These are phyloP conservation scores for Colletotrichum karsti DNA, from an alignment of 2,329 filamentous ascomycete genomes.

Conservation along the genomic window DNA sequence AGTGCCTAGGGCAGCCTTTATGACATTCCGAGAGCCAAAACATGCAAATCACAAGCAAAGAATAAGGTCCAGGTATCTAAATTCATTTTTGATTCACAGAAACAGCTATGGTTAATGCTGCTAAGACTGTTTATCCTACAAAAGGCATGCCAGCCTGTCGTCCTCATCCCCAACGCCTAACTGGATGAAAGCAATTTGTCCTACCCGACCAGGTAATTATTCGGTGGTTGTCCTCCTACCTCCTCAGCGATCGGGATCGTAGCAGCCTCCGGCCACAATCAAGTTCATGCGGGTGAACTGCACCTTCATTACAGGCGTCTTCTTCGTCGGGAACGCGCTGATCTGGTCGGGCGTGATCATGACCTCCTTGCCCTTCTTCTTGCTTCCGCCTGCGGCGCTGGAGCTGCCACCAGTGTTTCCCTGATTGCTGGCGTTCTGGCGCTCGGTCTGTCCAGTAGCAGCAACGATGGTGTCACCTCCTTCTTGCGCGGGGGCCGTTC, in stretches of 20 bases:
- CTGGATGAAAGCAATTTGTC: conserved; percentile 20
- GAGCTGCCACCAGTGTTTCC: conserved; percentile 35
- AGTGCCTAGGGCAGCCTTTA: background rate
- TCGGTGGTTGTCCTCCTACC: background rate
- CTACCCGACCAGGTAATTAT: background rate
- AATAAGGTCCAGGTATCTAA: background rate
- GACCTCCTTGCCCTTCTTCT: conserved; percentile 90
- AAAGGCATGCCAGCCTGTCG: background rate
- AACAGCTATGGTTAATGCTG: background rate
- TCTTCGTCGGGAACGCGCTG: conserved; percentile 94
- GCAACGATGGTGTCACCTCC: conserved; percentile 39
- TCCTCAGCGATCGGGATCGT: conserved; percentile 60
- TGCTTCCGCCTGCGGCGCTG: conserved; percentile 42
- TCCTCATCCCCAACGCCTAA: conserved; percentile 26
- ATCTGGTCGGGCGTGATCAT: conserved; percentile 94
- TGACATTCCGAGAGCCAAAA: background rate
- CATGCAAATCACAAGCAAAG: background rate
- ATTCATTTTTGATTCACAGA: conserved; percentile 13
- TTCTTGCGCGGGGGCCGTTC: conserved; percentile 32
- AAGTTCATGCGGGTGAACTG: conserved; percentile 96
- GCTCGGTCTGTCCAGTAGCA: conserved; percentile 39
- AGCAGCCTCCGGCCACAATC: conserved; percentile 83
- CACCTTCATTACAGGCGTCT: conserved; percentile 92
- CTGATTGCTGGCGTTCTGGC: conserved; percentile 35
- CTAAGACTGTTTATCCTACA: conserved; percentile 4